Evolutionary conservation across 305 asterid species (phyloP), one percentile per base, ranked within the genome.

Genomic region (Petunia hybrid): DNA sequence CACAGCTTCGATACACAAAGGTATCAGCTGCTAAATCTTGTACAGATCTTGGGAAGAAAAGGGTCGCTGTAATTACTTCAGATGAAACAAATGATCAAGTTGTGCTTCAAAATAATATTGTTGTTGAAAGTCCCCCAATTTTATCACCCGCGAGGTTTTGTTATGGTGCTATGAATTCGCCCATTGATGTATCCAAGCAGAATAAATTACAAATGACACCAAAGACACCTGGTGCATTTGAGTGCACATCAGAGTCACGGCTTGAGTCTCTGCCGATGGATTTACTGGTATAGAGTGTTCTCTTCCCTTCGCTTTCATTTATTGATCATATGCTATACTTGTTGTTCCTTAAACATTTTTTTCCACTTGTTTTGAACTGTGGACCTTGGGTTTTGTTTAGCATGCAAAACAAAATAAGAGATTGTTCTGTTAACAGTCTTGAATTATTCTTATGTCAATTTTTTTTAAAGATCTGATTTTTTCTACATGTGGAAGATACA

Each of bases 261-360:
- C 95, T 95, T 0, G 98, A 92, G 88, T 89, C 97, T 53, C 98
- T 95, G 80, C 99, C 97, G 6, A 68, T 80, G 87, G 99, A 95
- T 89, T 81, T 95, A 81, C 93, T 95, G 98, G 99, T 95, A 93
- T 67, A 8, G 14, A 76, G 10, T 78, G 42, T 83, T 66, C 79
- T 53, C 51, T 31, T 69, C 63, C 81, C 39, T 22, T 9, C 31
- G 0, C 48, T 45, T 8, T 57, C 8, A 13, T 53, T 74, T 53
- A 53, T 53, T 38, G 7, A 68, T 68, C 56, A 68, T 68, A 42
- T 68, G 55, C 76, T 42, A 7, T 71, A 35, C 45, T 71, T 39
- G 6, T 13, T 10, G 42, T 73, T 35, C 1, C 63, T 36, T 36
- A 12, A 12, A 22, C 6, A 73, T 73, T 8, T 82, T 73, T 12